These are phyloP conservation scores for Aspergillus sclerotioniger DNA, from an alignment of 495 filamentous ascomycete species.

Conservation along the genomic window DNA sequence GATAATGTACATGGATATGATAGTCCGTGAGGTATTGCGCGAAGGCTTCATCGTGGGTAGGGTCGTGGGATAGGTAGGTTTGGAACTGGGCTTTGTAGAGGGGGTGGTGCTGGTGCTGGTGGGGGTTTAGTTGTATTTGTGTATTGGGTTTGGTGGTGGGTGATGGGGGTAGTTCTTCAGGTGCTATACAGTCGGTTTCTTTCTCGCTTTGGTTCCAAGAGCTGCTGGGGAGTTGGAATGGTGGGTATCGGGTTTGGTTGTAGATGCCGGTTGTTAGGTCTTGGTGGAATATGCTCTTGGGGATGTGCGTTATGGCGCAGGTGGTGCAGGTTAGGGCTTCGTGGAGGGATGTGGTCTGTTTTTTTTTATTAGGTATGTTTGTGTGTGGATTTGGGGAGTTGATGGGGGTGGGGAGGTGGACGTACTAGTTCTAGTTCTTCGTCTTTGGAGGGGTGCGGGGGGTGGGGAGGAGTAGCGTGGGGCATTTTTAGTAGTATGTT, in stretches of 20 bases:
- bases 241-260: constrained; percentile 22
- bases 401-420: neutral
- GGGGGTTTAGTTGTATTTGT: neutral
- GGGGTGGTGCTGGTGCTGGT: constrained; percentile 11
- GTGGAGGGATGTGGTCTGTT: constrained; percentile 22
- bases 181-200: neutral
- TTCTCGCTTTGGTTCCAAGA: too few species aligned
- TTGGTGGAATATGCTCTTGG: constrained; percentile 21
- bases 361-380: neutral
- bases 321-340: constrained; percentile 34
- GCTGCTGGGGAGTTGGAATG: constrained; percentile 3
- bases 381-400: neutral
- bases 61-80: constrained; percentile 2
- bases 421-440: constrained; percentile 14
- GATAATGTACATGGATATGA: constrained; percentile 37
- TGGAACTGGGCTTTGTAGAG: neutral
- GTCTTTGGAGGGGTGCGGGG: too few species aligned
- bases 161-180: neutral
- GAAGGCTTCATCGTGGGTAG: constrained; percentile 17
- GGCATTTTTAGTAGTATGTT: too few species aligned
- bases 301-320: constrained; percentile 20
- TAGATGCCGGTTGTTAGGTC: constrained; percentile 27
- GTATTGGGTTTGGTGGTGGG: neutral
- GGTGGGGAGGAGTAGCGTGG: neutral
- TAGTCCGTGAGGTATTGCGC: constrained; percentile 36